These are phyloP conservation scores for Boechera stricta DNA, from an alignment of 345 rosid genomes.

Conservation along the genomic window DNA sequence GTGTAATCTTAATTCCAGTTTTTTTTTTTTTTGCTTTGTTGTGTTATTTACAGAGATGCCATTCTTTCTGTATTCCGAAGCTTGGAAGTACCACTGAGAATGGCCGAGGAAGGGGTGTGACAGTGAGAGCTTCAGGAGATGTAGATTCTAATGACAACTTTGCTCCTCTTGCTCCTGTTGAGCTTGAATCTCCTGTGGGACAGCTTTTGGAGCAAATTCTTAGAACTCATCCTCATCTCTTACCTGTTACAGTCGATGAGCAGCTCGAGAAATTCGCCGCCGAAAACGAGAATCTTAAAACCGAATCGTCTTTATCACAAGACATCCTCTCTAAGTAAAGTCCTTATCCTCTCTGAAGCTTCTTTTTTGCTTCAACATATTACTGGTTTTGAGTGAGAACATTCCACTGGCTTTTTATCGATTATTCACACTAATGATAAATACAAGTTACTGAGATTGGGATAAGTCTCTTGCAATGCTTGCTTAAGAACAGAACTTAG, in stretches of 20 bases:
- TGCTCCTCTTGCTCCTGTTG: slow-evolving; percentile 73
- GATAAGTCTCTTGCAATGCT: neutral
- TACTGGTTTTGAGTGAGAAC: neutral
- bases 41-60: slow-evolving; percentile 52
- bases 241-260: slow-evolving; percentile 79
- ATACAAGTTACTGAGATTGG: neutral
- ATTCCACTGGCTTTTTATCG: too few species aligned
- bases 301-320: slow-evolving; percentile 49
- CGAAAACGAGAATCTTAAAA: slow-evolving; percentile 57
- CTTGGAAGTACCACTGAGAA: slow-evolving; percentile 51
- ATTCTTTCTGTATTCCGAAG: slow-evolving; percentile 55
- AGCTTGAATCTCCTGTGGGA: slow-evolving; percentile 82
- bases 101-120: slow-evolving; percentile 53
- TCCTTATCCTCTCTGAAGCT: neutral
- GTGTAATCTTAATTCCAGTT: neutral
- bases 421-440: too few species aligned
- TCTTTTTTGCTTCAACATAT: neutral
- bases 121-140: slow-evolving; percentile 64
- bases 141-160: slow-evolving; percentile 49
- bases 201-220: slow-evolving; percentile 79
- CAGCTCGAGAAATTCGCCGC: slow-evolving; percentile 81
- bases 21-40: neutral
- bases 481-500: neutral
- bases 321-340: slow-evolving; percentile 81
- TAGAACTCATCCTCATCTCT: slow-evolving; percentile 87